phyloP scores from a whole-genome alignment of 257 asterid species.

The Mitragyna speciosa region DNA sequence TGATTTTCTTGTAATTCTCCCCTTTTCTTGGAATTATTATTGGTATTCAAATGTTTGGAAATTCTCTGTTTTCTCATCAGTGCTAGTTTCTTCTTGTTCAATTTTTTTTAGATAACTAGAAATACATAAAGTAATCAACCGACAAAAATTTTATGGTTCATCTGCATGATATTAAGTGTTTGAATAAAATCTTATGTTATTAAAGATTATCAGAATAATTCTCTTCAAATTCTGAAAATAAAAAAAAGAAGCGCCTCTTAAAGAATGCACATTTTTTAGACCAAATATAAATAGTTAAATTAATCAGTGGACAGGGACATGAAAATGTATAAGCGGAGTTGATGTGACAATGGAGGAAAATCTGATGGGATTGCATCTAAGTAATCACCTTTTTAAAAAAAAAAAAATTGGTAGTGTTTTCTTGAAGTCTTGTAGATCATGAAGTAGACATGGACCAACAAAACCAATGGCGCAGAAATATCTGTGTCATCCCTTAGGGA shows the following conservation, averaged over 20 bases:
- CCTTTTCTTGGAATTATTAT: not conserved
- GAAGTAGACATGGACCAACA: conserved; percentile 1
- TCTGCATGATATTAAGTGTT: not conserved
- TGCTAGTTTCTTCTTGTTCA: not conserved
- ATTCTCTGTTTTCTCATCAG: not conserved
- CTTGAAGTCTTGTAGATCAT: not conserved
- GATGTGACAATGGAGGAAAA: not conserved
- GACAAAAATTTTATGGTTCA: not conserved
- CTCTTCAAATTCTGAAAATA: too few species aligned
- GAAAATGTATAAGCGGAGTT: not conserved
- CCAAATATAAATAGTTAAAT: not conserved
- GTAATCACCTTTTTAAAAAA: not conserved
- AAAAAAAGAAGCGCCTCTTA: not conserved
- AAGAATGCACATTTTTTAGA: not conserved
- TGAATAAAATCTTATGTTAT: not conserved
- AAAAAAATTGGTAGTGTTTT: not conserved
- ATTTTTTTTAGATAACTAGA: not conserved
- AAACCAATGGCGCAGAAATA: conserved; percentile 1
- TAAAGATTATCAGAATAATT: not conserved
- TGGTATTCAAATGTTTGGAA: not conserved
- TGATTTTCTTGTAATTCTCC: not conserved
- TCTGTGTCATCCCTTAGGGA: not conserved
- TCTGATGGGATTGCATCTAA: not conserved
- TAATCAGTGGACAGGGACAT: not conserved
- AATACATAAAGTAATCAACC: not conserved